These are phyloP conservation scores for Ophiorrhiza pumila DNA, from an alignment of 257 asterid species.

Conservation along the genomic window DNA sequence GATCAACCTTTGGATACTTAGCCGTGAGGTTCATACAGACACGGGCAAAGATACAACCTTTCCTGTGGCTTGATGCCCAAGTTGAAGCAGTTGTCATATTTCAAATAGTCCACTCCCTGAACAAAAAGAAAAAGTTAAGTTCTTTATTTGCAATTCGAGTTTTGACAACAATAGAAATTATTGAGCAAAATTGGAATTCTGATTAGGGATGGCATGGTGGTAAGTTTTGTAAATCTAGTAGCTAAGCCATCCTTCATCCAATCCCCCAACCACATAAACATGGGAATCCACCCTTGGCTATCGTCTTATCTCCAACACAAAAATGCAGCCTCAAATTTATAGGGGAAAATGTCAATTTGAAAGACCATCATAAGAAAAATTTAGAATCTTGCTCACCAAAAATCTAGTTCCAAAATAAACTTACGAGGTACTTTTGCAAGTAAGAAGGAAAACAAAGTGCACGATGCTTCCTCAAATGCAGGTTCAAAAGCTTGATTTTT, in stretches of 20 bases:
- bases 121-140: not conserved
- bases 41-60: slow-evolving; percentile 43
- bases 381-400: not conserved
- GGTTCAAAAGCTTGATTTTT: not conserved
- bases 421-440: not conserved
- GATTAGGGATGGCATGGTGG: not conserved
- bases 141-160: not conserved
- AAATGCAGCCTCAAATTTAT: not conserved
- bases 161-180: not conserved
- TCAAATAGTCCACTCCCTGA: slow-evolving; percentile 88
- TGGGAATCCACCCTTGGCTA: not conserved
- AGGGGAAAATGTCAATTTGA: not conserved
- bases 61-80: slow-evolving; percentile 72
- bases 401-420: too few relatives aligned
- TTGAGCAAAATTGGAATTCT: not conserved
- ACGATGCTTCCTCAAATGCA: not conserved
- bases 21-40: not conserved
- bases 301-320: not conserved
- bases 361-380: not conserved
- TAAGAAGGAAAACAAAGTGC: not conserved
- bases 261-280: not conserved
- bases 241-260: not conserved
- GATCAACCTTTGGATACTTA: slow-evolving; percentile 2
- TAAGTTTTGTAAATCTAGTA: not conserved
- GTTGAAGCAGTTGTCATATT: slow-evolving; percentile 97